A percentile compares a stretch with the other conserved stretches of the same genome.
Conservation (phyloP, 495 filamentous ascomycete species). For the Daldinia childiae region DNA sequence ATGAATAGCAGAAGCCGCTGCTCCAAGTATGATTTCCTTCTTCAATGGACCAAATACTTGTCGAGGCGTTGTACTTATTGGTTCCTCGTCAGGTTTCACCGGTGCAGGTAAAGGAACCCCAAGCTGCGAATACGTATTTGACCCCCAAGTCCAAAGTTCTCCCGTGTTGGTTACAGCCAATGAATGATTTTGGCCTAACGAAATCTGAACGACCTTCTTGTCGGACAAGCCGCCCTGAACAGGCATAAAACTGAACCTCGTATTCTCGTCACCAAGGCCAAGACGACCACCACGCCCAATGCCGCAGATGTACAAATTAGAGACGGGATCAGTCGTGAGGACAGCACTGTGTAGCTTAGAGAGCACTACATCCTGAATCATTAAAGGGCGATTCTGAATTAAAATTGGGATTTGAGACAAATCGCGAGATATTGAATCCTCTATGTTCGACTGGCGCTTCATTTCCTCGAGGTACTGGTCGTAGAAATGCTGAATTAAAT, state of each 20-base stretch:
- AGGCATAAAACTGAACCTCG: constrained; percentile 82
- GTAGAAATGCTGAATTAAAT: constrained; percentile 76
- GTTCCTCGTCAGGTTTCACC: constrained; percentile 75
- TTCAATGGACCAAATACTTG: constrained; percentile 94
- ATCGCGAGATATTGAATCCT: constrained; percentile 47
- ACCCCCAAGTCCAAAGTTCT: constrained; percentile 92
- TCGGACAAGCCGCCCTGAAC: constrained; percentile 77
- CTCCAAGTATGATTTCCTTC: constrained; percentile 80
- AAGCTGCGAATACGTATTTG: constrained; percentile 85
- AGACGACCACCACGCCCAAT: constrained; percentile 90
- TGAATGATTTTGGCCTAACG: constrained; percentile 90
- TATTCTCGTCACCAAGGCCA: constrained; percentile 88
- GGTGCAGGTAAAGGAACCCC: constrained; percentile 73
- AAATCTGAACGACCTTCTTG: constrained; percentile 74
- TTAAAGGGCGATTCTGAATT: constrained; percentile 72
- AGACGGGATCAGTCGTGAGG: constrained; percentile 86
- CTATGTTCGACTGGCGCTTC: constrained; percentile 27
- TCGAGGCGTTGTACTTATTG: constrained; percentile 79
- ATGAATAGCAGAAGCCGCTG: constrained; percentile 90
- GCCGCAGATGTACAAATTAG: constrained; percentile 93
- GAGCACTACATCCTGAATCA: constrained; percentile 80
- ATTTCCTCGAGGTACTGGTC: constrained; percentile 62
- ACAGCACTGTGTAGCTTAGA: constrained; percentile 94
- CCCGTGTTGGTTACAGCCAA: constrained; percentile 83
- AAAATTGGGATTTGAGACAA: constrained; percentile 69